Base-by-base conservation (phyloP, 169 alveolate genomes). In the Cyclospora cayetanensis region DNA sequence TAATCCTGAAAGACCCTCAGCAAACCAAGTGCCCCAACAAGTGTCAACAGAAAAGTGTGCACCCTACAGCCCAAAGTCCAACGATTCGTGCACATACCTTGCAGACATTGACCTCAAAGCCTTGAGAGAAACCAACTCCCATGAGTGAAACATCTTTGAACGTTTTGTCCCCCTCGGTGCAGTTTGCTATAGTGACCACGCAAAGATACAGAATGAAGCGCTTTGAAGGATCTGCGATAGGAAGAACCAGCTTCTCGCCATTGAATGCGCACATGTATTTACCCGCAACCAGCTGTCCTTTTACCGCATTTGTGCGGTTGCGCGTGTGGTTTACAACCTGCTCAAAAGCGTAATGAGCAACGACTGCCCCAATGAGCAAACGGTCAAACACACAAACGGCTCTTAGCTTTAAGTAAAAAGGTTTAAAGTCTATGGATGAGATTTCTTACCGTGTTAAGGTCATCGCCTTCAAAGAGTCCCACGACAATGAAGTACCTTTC, bases 401-500 rank as follows among this genome's bases (percentile, higher is more conserved):
- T 22, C 25, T 20, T 76, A 1, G 29, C 7, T 11, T 1, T 15
- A 27, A 3, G 12, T 39, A 53, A 0, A 12, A 7, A 22, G 29
- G 43, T 12, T 42, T n/a, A n/a, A n/a, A n/a, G n/a, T n/a, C n/a
- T n/a, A n/a, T n/a, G n/a, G n/a, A 27, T n/a, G 1, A 1, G 0
- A 25, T 3, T 60, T 27, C 79, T 22, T 70, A 88, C 92, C 46
- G 46, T 88, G 50, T 68, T 72, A 41, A 88, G 76, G 66, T 88
- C 84, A 27, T 88, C 92, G 37, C 82, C 82, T 53, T 88, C 92
- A 76, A 88, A 88, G 70, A 88, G 87, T 5, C 87, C 92, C 22
- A 79, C 92, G 37, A 65, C 88, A 79, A 88, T 68, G 60, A 88
- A 88, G 52, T 88, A 63, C 63, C 92, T 37, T 29, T 65, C 77